Evolutionary conservation across 306 rosid genomes (phyloP), one percentile per base, ranked within the genome.

Genomic region (Pyrus pyrifolia): DNA sequence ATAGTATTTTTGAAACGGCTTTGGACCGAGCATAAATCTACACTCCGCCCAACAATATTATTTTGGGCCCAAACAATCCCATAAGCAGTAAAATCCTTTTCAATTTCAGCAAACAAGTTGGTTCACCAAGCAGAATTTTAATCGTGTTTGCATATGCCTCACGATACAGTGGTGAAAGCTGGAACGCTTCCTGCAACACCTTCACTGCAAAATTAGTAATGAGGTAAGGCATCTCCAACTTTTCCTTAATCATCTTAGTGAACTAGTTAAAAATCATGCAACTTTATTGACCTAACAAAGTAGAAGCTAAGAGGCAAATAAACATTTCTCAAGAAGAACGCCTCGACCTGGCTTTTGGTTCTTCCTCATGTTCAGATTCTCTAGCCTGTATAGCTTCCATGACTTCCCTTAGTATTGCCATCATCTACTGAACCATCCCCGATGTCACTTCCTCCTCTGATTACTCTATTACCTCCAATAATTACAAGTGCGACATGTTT

Each of bases 51-150:
- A 25, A 25, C 27, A 25, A 25, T 25, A 25, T 25, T 25, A 25
- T 25, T 25, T 25, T 25, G 27, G 27, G 27, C 27, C 27, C 27
- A 25, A 25, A 1, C 27, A 25, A 25, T 25, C 27, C 99, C 99
- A 86, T 86, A 89, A 72, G 80, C 42, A 72, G 92, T 77, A 83
- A 80, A 92, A 77, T 92, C 99, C 2, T 73, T 81, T 87, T 95
- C 99, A 77, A 92, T 88, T 88, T 95, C 88, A 17, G 91, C 99
- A 84, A 83, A 80, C 83, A 95, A 88, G 80, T 87, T 78, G 45
- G 97, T 95, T 92, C 99, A 67, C 99, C 99, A 33, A 95, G 97
- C 83, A 89, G 92, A 78, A 95, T 75, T 87, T 95, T 92, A 79
- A 25, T 25, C 88, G 86, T 88, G 87, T 85, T 86, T 40, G 90